Conservation (phyloP, 345 rosid genomes). For the Euphorbia pulcherrima region DNA sequence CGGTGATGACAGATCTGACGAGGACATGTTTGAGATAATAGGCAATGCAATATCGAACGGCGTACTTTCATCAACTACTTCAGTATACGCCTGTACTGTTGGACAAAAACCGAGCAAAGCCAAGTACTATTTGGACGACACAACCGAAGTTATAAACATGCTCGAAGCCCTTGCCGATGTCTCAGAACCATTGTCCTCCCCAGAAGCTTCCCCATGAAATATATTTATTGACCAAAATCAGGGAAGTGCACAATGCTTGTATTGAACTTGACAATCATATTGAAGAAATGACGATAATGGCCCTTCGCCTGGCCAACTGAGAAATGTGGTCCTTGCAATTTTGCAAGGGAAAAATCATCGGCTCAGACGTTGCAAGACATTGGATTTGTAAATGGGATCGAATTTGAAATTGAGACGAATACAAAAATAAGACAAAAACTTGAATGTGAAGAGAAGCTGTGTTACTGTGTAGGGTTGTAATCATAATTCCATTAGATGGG, state of each 20-base stretch:
- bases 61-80: constrained; percentile 36
- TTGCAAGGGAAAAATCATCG: neutral
- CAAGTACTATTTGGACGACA: constrained; percentile 74
- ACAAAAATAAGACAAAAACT: constrained; percentile 20
- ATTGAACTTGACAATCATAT: constrained; percentile 21
- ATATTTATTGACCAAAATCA: neutral
- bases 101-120: constrained; percentile 99
- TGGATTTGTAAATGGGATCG: constrained; percentile 14
- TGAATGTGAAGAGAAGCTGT: constrained; percentile 13
- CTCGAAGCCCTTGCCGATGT: constrained; percentile 61
- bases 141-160: constrained; percentile 52
- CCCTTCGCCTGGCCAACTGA: constrained; percentile 14
- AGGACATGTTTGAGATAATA: constrained; percentile 71
- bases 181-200: constrained; percentile 36
- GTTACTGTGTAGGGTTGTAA: constrained; percentile 12
- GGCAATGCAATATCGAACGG: constrained; percentile 36
- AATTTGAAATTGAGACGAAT: constrained; percentile 17
- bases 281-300: constrained; percentile 2
- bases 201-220: constrained; percentile 34
- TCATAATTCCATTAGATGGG: constrained; percentile 15
- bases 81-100: constrained; percentile 80
- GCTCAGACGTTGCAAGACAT: neutral
- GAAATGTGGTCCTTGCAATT: constrained; percentile 3
- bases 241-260: constrained; percentile 15
- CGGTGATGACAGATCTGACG: constrained; percentile 74